These are phyloP conservation scores for Citrus inodora DNA, from an alignment of 345 rosid species.

Conservation along the genomic window DNA sequence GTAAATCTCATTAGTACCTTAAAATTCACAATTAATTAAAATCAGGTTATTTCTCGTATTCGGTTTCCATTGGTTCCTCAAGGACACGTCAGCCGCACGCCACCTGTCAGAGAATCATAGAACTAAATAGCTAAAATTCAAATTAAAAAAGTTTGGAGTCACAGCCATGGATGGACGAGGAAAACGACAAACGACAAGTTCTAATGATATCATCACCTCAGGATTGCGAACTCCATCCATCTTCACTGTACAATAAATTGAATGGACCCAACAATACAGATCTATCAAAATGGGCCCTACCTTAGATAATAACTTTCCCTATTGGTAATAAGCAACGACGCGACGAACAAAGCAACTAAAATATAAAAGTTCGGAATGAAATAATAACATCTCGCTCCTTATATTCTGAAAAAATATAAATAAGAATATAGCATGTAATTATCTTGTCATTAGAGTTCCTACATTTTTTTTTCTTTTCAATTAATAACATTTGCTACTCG, in stretches of 20 bases:
- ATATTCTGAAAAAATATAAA: no score
- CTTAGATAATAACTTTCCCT: background rate
- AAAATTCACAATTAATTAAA: no score
- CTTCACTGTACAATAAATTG: background rate
- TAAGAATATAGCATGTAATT: no score
- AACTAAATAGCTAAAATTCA: background rate
- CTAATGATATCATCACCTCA: background rate
- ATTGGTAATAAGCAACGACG: no score
- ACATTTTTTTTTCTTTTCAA: no score
- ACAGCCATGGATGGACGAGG: background rate
- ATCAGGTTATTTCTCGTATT: background rate
- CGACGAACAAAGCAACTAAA: no score
- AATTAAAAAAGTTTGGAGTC: background rate
- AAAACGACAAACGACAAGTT: background rate
- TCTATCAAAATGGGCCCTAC: background rate
- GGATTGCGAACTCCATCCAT: background rate
- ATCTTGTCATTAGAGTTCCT: no score
- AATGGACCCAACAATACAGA: background rate
- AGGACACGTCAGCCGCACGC: slow-evolving; percentile 6
- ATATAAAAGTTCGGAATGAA: no score
- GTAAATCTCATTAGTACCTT: background rate
- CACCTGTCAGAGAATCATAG: background rate
- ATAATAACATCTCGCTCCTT: no score
- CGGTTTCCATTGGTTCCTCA: background rate
- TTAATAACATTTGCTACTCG: no score